Evolutionary conservation across 2,329 filamentous ascomycete genomes (phyloP).

Genomic region (Herpotrichia juniperi): DNA sequence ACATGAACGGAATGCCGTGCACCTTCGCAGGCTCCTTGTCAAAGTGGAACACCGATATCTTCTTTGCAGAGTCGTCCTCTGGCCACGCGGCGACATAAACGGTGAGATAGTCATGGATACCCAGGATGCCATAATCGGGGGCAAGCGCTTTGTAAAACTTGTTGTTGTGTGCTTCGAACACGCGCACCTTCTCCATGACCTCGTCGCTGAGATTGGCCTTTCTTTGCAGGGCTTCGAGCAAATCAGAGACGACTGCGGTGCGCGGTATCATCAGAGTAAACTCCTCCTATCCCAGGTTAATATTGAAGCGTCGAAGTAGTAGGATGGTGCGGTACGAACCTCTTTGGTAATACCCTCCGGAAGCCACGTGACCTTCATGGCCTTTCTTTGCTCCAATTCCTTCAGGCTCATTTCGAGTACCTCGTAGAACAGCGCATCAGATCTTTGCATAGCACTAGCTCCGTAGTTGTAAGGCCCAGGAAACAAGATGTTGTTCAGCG

Average conservation of each 20-base stretch:
- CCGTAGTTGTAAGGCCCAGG: slow-evolving; percentile 73
- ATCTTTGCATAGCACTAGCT: slow-evolving; percentile 69
- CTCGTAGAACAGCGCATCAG: slow-evolving; percentile 88
- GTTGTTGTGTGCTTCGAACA: slow-evolving; percentile 82
- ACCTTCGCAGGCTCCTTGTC: slow-evolving; percentile 84
- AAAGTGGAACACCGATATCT: slow-evolving; percentile 88
- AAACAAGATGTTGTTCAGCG: slow-evolving; percentile 78
- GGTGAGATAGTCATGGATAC: slow-evolving; percentile 83
- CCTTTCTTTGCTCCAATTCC: slow-evolving; percentile 92
- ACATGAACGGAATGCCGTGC: slow-evolving; percentile 91
- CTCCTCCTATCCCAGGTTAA: slow-evolving; percentile 63
- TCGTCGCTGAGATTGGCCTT: slow-evolving; percentile 83
- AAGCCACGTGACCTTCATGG: slow-evolving; percentile 80
- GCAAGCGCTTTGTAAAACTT: slow-evolving; percentile 83
- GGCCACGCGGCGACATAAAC: slow-evolving; percentile 84
- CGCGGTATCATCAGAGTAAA: slow-evolving; percentile 87
- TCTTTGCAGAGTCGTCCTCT: slow-evolving; percentile 68
- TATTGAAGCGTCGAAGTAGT: background rate
- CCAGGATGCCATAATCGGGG: slow-evolving; percentile 73
- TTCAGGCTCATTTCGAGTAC: slow-evolving; percentile 92
- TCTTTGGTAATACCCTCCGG: slow-evolving; percentile 92
- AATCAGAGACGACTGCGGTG: slow-evolving; percentile 78
- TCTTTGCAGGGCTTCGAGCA: slow-evolving; percentile 76
- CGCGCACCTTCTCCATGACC: slow-evolving; percentile 71
- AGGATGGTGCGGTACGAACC: slow-evolving; percentile 55